These are phyloP conservation scores for Syzygium malaccense DNA, from an alignment of 441 rosid species.

Conservation along the genomic window DNA sequence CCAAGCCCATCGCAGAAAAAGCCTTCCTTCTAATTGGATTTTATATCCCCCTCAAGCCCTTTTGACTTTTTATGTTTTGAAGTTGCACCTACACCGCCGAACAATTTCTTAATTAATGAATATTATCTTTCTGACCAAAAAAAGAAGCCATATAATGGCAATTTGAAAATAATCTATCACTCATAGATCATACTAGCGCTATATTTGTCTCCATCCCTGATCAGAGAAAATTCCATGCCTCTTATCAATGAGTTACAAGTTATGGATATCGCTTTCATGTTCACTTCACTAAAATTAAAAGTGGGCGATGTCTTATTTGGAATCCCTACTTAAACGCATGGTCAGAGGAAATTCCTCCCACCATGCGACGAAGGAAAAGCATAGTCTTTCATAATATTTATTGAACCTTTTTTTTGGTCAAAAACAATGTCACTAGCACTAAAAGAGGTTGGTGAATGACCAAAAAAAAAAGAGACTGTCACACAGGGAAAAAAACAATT, in stretches of 20 bases:
- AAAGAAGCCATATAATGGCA: background rate
- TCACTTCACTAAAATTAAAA: background rate
- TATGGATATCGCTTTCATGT: background rate
- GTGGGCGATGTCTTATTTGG: background rate
- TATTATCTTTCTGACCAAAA: background rate
- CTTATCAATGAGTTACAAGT: background rate
- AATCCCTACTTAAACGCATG: background rate
- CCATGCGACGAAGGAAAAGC: background rate
- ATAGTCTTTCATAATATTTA: background rate
- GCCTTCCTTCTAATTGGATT: background rate
- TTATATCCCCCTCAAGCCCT: background rate
- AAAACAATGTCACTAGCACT: background rate
- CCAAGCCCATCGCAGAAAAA: background rate
- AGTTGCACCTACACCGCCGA: accelerated
- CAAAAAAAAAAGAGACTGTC: background rate
- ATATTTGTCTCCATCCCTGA: background rate
- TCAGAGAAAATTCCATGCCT: background rate
- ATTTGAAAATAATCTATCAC: background rate
- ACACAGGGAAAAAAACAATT: background rate
- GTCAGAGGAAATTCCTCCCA: background rate
- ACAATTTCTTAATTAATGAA: background rate
- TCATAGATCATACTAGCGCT: background rate
- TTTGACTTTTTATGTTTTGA: background rate
- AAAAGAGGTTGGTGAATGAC: background rate
- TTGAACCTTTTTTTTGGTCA: background rate